Evolutionary conservation across 2,329 filamentous ascomycete genomes (phyloP), one percentile per base, ranked within the genome.

Genomic region (Cladosporium halotolerans): DNA sequence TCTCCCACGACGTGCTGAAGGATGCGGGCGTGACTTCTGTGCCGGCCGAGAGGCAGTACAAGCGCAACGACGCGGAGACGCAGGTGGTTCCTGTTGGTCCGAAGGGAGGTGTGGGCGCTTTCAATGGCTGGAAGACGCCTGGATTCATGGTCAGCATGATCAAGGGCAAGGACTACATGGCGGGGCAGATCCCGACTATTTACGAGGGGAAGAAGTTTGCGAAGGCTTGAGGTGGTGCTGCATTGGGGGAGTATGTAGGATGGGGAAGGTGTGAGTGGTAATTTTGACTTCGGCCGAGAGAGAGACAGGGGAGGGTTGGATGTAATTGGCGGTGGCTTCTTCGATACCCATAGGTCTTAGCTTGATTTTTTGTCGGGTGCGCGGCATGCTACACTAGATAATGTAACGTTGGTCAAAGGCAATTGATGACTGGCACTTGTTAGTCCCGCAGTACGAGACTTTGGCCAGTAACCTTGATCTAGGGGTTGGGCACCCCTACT

Each of bases 1-100:
- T 80, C n/a, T 70, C 72, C 55, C 69, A 73, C 45, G 76, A 79
- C 53, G 58, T 79, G 34, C 59, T 74, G 2, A 61, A 47, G 6
- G 64, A 65, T 1, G 66, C 65, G 38, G 58, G 60, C 31, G 55
- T 58, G 13, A 58, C 58, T 9, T 58, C 23, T 16, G 53, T 59
- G 0, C 53, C 63, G 2, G 52, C 45, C 2, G 64, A 67, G 57
- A 62, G 58, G 49, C 62, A 54, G 39, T 67, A 66, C 54, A 55
- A 49, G 9, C 58, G 57, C 47, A 65, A 63, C 40, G 54, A 60
- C 13, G 54, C 52, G 19, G 69, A 72, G 58, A 67, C 69, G 9
- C 60, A 65, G 48, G 28, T 68, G 10, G 65, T 65, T 32, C 63
- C 63, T 8, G 52, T 65, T 1, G 53, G 65, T 57, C 50, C 66